A percentile compares a stretch with the other conserved stretches of the same genome.
Evolutionary conservation across 176 grass and related monocot species (phyloP).

Genomic region (Triticum urartu): DNA sequence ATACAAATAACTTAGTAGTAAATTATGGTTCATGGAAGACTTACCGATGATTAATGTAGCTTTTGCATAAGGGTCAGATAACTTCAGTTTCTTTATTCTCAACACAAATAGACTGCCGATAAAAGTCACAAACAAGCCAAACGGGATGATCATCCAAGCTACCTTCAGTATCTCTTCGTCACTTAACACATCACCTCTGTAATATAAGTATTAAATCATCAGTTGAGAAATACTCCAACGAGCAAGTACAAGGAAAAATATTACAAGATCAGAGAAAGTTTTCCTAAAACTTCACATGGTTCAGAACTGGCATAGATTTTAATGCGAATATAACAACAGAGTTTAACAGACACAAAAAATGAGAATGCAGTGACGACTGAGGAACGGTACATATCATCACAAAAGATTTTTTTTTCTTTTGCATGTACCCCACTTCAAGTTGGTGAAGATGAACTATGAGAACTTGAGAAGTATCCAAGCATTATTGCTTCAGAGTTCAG

Average conservation of each 20-base stretch:
- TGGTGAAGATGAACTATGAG: neutral
- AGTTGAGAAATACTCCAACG: neutral
- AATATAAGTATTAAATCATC: constrained; percentile 28
- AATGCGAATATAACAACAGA: neutral
- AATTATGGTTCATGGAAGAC: constrained; percentile 29
- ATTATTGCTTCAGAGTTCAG: neutral
- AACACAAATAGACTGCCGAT: constrained; percentile 70
- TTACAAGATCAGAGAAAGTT: constrained; percentile 13
- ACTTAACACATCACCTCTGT: constrained; percentile 63
- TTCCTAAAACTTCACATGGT: neutral
- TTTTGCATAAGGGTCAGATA: constrained; percentile 81
- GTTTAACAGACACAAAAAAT: constrained; percentile 3
- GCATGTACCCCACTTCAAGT: neutral
- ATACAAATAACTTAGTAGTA: neutral
- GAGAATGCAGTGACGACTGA: neutral
- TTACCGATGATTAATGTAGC: constrained; percentile 91
- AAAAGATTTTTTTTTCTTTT: neutral
- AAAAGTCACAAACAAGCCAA: constrained; percentile 80
- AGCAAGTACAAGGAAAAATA: constrained; percentile 21
- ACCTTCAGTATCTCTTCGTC: constrained; percentile 71
- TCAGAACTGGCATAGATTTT: neutral
- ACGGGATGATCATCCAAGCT: constrained; percentile 89
- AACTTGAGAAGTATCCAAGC: constrained; percentile 7
- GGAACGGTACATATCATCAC: neutral
- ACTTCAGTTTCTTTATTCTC: constrained; percentile 64